phyloP scores from a whole-genome alignment of 306 rosid species.

The Fagus crenata region DNA sequence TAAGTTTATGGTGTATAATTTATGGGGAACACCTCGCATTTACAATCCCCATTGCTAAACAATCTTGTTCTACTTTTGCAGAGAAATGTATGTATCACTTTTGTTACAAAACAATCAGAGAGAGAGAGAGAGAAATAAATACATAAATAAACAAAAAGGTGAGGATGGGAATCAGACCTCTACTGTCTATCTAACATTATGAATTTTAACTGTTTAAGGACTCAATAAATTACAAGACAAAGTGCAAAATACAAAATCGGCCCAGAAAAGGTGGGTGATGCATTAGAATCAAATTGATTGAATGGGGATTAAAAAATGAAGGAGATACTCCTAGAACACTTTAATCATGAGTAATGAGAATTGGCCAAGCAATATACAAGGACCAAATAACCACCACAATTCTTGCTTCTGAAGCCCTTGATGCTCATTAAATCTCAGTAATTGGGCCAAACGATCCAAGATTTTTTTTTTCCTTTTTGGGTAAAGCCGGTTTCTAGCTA shows the following conservation, averaged over 20 bases:
- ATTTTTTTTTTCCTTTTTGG: background rate
- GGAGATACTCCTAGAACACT: slow-evolving; percentile 39
- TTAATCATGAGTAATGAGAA: slow-evolving; percentile 46
- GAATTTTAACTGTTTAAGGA: slow-evolving; percentile 18
- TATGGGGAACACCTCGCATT: no score
- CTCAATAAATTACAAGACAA: slow-evolving; percentile 30
- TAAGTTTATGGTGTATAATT: no score
- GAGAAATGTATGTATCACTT: no score
- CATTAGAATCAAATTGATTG: slow-evolving; percentile 50
- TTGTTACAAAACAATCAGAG: no score
- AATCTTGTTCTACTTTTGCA: no score
- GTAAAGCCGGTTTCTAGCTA: slow-evolving; percentile 41
- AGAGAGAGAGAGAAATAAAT: background rate
- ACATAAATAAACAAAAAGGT: background rate
- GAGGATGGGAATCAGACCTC: background rate
- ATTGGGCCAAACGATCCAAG: slow-evolving; percentile 27
- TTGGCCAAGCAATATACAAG: slow-evolving; percentile 28
- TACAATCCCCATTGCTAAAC: no score
- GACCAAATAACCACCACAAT: slow-evolving; percentile 39
- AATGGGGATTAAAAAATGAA: slow-evolving; percentile 48
- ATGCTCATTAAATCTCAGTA: slow-evolving; percentile 31
- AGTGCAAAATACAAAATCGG: slow-evolving; percentile 41
- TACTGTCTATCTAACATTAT: background rate
- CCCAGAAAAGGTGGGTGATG: slow-evolving; percentile 38
- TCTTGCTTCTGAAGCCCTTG: slow-evolving; percentile 32